phyloP scores from a whole-genome alignment of 495 filamentous ascomycete species.

The Xylaria flabelliformis region DNA sequence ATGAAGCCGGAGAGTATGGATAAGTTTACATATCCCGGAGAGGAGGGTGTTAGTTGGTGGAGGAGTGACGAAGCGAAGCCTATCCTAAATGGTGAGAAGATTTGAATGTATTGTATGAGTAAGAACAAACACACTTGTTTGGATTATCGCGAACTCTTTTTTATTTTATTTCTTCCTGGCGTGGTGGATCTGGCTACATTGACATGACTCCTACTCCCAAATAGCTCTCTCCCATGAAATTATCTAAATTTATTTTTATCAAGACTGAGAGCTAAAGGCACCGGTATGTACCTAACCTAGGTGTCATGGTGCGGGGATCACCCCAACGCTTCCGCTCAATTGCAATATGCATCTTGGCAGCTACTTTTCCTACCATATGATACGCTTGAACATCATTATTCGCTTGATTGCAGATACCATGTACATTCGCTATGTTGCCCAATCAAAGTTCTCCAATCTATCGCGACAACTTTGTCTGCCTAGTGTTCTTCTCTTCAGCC shows the following conservation, averaged over 20 bases:
- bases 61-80: conserved; percentile 68
- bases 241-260: background rate
- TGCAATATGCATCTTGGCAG: background rate
- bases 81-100: conserved; percentile 67
- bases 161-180: background rate
- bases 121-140: background rate
- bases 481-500: background rate
- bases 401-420: background rate
- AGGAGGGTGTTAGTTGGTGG: conserved; percentile 84
- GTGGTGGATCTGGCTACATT: background rate
- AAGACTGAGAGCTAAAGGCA: background rate
- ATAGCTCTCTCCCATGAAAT: background rate
- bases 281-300: background rate
- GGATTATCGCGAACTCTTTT: background rate
- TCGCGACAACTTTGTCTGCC: background rate
- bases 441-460: background rate
- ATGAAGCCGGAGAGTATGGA: conserved; percentile 92
- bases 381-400: background rate
- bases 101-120: conserved; percentile 36
- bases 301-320: background rate
- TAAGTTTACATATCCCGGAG: conserved; percentile 74
- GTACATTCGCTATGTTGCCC: background rate
- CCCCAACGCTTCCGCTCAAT: background rate
- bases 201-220: background rate
- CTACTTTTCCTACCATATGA: background rate